A percentile compares a stretch with the other conserved stretches of the same genome.
Evolutionary conservation across 805 yeast genomes (phyloP).

Genomic region (Zygoascus tannicola): DNA sequence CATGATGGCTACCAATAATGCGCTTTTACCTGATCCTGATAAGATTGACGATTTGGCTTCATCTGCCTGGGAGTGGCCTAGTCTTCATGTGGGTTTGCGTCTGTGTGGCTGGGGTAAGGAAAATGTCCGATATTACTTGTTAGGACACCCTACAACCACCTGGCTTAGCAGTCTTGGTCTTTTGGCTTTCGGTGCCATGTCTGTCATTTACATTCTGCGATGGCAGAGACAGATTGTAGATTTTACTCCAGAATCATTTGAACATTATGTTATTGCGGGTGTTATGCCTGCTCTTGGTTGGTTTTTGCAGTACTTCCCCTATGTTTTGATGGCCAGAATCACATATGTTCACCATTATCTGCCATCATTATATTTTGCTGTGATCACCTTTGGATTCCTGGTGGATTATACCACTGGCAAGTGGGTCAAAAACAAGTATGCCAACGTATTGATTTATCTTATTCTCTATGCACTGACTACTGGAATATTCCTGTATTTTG

Average conservation of each 20-base stretch:
- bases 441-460: conserved; percentile 31
- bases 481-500: conserved; percentile 49
- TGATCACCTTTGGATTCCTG: conserved; percentile 59
- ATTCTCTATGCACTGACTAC: conserved; percentile 42
- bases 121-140: conserved; percentile 50
- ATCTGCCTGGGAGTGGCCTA: conserved; percentile 80
- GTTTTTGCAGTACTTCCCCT: conserved; percentile 82
- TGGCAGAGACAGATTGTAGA: conserved; percentile 66
- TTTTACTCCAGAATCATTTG: conserved; percentile 36
- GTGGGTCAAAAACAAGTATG: conserved; percentile 22
- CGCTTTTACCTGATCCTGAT: conserved; percentile 66
- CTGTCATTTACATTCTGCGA: conserved; percentile 33
- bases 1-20: conserved; percentile 79
- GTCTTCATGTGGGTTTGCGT: conserved; percentile 55
- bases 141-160: conserved; percentile 55
- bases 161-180: conserved; percentile 54
- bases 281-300: conserved; percentile 83
- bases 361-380: conserved; percentile 92
- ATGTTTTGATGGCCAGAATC: conserved; percentile 89
- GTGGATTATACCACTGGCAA: conserved; percentile 38
- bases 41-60: conserved; percentile 65
- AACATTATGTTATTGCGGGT: conserved; percentile 51
- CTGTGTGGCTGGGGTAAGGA: conserved; percentile 64
- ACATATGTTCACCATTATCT: conserved; percentile 94
- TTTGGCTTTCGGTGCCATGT: conserved; percentile 31